These are phyloP conservation scores for Saccharomycopsis microspora DNA, from an alignment of 805 yeast genomes.

Conservation along the genomic window DNA sequence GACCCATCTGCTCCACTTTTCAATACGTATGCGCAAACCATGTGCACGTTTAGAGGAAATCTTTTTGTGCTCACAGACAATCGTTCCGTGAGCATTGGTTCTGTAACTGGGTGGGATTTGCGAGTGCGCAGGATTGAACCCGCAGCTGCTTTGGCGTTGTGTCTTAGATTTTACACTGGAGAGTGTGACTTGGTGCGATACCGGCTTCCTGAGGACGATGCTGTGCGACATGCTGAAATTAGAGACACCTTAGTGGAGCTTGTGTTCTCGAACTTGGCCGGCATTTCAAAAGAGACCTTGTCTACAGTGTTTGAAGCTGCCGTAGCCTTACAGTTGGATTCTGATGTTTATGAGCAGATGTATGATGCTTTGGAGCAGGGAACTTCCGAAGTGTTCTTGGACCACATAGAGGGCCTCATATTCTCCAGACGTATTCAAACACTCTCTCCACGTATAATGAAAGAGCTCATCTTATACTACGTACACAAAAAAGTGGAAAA, in stretches of 20 bases:
- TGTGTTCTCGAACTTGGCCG: conserved; percentile 19
- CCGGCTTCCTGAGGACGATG: conserved; percentile 42
- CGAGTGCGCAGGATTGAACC: conserved; percentile 40
- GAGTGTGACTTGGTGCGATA: conserved; percentile 35
- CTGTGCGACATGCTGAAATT: conserved; percentile 3
- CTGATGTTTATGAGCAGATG: conserved; percentile 31
- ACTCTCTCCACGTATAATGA: conserved; percentile 35
- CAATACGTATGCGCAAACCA: conserved; percentile 25
- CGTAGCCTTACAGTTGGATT: conserved; percentile 25
- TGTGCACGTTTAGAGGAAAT: conserved; percentile 31
- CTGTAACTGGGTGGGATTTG: conserved; percentile 62
- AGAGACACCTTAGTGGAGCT: conserved; percentile 35
- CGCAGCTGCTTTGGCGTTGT: conserved; percentile 19
- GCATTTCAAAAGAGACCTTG: conserved; percentile 38
- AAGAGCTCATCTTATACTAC: conserved; percentile 44
- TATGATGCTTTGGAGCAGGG: conserved; percentile 29
- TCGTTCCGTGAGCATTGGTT: conserved; percentile 41
- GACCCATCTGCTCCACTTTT: conserved; percentile 11
- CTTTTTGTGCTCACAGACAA: conserved; percentile 42
- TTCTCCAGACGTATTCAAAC: conserved; percentile 24
- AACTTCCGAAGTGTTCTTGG: conserved; percentile 24
- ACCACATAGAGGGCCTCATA: conserved; percentile 30
- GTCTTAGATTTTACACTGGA: conserved; percentile 35
- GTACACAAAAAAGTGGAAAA: conserved; percentile 21
- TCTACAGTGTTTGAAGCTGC: conserved; percentile 29